Base-by-base conservation (phyloP, 2,329 filamentous ascomycete genomes). In the Pyricularia sp. region DNA sequence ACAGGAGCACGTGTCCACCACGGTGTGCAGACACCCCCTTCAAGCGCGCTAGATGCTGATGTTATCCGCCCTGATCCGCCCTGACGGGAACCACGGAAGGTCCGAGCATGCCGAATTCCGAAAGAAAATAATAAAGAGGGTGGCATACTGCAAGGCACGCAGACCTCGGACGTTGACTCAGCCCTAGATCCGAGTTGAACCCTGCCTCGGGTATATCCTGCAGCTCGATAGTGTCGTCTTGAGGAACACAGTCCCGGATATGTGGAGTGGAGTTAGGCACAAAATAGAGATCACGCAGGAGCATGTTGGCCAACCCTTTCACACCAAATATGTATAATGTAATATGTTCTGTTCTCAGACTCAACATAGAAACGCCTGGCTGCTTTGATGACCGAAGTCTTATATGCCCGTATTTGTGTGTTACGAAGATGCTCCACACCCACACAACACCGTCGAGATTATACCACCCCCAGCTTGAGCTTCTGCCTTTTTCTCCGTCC, bases 401-500 rank as follows among this genome's bases (percentile, higher is more conserved):
- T 19, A n/a, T 8, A n/a, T 49, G 16, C 2, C 40, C n/a, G 26
- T 26, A 26, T 26, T 26, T 49, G 5, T n/a, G 33, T n/a, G 40
- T 49, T 19, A n/a, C 19, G 2, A 16, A 19, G 19, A 3, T 49
- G 19, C 6, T 49, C 5, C 2, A 35, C 40, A 49, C 33, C 19
- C n/a, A 49, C 40, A 49, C 4, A n/a, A 49, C 40, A 49, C 19
- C 6, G n/a, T 19, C 4, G 6, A 16, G 60, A 22, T 63, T 19
- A 65, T 61, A 55, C 49, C 24, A 72, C 71, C 49, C 78, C 75
- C 55, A 85, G 71, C 77, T 85, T 88, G 71, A 82, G 77, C 78
- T 84, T 86, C 13, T 77, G 80, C 66, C 83, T 77, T 76, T 87
- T 88, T 70, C 85, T 78, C 79, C 96, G 94, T n/a, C 94, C 94